These are phyloP conservation scores for Aspergillus viridinutans DNA, from an alignment of 2,329 filamentous ascomycete species.

Conservation along the genomic window DNA sequence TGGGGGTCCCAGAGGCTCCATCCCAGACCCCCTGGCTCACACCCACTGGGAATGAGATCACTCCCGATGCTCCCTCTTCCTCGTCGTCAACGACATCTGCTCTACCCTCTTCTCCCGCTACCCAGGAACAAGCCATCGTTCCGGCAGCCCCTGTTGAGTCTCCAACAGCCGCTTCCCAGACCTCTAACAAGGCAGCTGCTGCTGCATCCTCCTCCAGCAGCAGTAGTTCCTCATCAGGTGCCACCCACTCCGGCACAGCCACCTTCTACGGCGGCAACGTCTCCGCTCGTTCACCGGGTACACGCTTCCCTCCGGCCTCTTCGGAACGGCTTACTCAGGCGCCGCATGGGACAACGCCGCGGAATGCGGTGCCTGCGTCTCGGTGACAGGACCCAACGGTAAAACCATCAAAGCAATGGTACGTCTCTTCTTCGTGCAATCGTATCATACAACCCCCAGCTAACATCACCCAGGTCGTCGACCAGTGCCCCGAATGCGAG, in stretches of 20 bases:
- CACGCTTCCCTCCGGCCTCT: conserved; percentile 54
- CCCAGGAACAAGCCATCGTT: background rate
- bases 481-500: conserved; percentile 55
- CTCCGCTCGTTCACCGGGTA: conserved; percentile 58
- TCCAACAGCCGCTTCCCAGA: too few species aligned
- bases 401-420: conserved; percentile 63
- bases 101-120: conserved; percentile 3
- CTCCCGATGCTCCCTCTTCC: conserved; percentile 1
- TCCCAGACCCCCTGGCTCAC: conserved; percentile 1
- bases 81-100: background rate
- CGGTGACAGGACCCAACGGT: conserved; percentile 49
- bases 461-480: conserved; percentile 43
- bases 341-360: conserved; percentile 52
- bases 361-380: conserved; percentile 60
- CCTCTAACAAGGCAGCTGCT: background rate
- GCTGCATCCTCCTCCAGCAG: conserved; percentile 3
- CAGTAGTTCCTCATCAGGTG: conserved; percentile 10
- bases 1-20: conserved; percentile 6
- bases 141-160: background rate
- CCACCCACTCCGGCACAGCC: conserved; percentile 36
- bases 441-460: background rate
- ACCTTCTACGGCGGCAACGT: conserved; percentile 56
- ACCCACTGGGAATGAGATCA: too few species aligned
- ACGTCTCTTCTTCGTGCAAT: conserved; percentile 16
- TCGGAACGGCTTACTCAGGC: conserved; percentile 58